phyloP scores from a whole-genome alignment of 2,329 filamentous ascomycete genomes.

The Dactylellina leptospora region DNA sequence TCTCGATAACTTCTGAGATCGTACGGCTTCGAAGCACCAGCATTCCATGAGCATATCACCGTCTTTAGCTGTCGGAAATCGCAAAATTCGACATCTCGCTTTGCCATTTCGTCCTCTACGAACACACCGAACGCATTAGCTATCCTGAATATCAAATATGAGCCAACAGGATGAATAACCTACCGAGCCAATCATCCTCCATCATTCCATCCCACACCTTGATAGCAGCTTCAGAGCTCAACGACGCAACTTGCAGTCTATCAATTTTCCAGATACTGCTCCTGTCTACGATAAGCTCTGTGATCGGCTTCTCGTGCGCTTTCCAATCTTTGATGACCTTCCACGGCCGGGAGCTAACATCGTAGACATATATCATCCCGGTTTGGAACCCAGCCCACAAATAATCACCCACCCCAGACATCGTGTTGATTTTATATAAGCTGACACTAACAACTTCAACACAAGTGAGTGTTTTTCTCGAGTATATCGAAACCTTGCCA shows the following conservation, averaged over 20 bases:
- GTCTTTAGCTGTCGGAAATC: constrained; percentile 82
- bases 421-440: constrained; percentile 90
- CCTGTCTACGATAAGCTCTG: constrained; percentile 78
- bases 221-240: constrained; percentile 86
- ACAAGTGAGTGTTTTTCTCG: constrained; percentile 73
- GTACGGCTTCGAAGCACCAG: constrained; percentile 90
- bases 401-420: constrained; percentile 80
- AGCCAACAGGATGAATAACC: constrained; percentile 53
- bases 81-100: constrained; percentile 82
- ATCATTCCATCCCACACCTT: constrained; percentile 91
- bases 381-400: constrained; percentile 96
- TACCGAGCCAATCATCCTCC: constrained; percentile 89
- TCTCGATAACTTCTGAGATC: constrained; percentile 75
- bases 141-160: constrained; percentile 6
- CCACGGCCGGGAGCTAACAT: constrained; percentile 84
- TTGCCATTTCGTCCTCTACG: constrained; percentile 83
- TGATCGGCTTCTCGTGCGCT: constrained; percentile 80
- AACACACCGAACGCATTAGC: constrained; percentile 6
- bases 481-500: constrained; percentile 95
- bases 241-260: constrained; percentile 81
- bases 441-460: constrained; percentile 84
- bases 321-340: constrained; percentile 92
- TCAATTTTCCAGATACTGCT: constrained; percentile 87
- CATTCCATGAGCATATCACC: constrained; percentile 93
- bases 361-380: constrained; percentile 91